These are phyloP conservation scores for Alternaria brassicae DNA, from an alignment of 2,329 filamentous ascomycete species.

Conservation along the genomic window DNA sequence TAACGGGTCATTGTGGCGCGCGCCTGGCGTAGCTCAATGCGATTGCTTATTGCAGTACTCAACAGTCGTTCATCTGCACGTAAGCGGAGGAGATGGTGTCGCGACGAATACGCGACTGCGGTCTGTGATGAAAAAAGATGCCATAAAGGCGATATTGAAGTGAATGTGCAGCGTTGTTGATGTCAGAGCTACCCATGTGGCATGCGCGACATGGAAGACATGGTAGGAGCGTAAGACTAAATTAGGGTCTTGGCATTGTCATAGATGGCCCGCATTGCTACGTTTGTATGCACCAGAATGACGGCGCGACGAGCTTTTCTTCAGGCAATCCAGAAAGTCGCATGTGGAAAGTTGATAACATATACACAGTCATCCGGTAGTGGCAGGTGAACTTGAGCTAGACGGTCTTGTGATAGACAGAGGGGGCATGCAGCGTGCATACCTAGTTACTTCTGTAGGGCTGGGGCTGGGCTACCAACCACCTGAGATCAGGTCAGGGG, in stretches of 20 bases:
- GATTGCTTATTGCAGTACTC: conserved; percentile 11
- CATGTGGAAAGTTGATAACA: background rate
- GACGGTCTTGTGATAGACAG: background rate
- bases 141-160: conserved; percentile 20
- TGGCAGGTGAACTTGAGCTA: background rate
- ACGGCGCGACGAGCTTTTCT: background rate
- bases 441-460: background rate
- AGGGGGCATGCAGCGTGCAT: conserved; percentile 1
- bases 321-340: background rate
- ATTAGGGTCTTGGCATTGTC: conserved; percentile 3
- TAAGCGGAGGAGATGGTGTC: background rate
- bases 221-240: conserved; percentile 2
- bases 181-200: conserved; percentile 5
- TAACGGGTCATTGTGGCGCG: conserved; percentile 13
- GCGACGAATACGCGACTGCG: conserved; percentile 1
- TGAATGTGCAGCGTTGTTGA: conserved; percentile 6
- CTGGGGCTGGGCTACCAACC: conserved; percentile 1
- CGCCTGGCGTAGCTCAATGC: conserved; percentile 8
- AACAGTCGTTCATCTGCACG: background rate
- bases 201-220: conserved; percentile 1
- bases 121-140: conserved; percentile 9
- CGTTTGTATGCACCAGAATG: background rate
- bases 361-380: background rate
- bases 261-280: conserved; percentile 3
- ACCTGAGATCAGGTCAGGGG: background rate